These are phyloP conservation scores for Pythium rhizo-oryzae DNA, from an alignment of 352 stramenopile genomes.

Conservation along the genomic window DNA sequence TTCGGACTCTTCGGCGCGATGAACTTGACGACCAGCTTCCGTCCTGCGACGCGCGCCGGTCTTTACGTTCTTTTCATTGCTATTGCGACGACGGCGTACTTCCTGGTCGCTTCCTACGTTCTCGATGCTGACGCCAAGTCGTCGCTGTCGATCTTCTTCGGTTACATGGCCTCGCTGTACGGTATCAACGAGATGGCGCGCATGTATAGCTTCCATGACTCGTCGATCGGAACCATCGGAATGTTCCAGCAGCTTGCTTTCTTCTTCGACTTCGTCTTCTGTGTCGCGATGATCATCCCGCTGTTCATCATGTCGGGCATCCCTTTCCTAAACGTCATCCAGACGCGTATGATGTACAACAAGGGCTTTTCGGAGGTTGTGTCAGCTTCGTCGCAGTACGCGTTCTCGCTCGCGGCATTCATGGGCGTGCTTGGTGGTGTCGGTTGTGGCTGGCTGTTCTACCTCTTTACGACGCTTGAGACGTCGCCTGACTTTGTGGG, in stretches of 20 bases:
- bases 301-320: slow-evolving; percentile 82
- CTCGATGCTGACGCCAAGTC: slow-evolving; percentile 39
- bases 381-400: slow-evolving; percentile 86
- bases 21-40: slow-evolving; percentile 31
- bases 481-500: slow-evolving; percentile 75
- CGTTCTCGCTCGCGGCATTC: slow-evolving; percentile 79
- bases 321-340: slow-evolving; percentile 87
- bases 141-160: slow-evolving; percentile 76
- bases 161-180: slow-evolving; percentile 75
- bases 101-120: slow-evolving; percentile 46
- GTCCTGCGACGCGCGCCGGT: slow-evolving; percentile 47
- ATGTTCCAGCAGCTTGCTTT: slow-evolving; percentile 85
- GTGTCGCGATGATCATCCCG: slow-evolving; percentile 69
- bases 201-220: slow-evolving; percentile 80
- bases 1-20: slow-evolving; percentile 59
- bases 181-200: slow-evolving; percentile 85
- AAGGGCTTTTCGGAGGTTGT: slow-evolving; percentile 87
- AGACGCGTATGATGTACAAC: slow-evolving; percentile 93
- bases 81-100: slow-evolving; percentile 45
- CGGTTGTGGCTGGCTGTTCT: slow-evolving; percentile 80
- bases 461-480: slow-evolving; percentile 76
- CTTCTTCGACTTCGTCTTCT: slow-evolving; percentile 88
- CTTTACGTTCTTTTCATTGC: slow-evolving; percentile 55
- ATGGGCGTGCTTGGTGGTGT: slow-evolving; percentile 72
- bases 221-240: slow-evolving; percentile 59